These are phyloP conservation scores for Neofusicoccum laricinum DNA, from an alignment of 2,329 filamentous ascomycete species.

Conservation along the genomic window DNA sequence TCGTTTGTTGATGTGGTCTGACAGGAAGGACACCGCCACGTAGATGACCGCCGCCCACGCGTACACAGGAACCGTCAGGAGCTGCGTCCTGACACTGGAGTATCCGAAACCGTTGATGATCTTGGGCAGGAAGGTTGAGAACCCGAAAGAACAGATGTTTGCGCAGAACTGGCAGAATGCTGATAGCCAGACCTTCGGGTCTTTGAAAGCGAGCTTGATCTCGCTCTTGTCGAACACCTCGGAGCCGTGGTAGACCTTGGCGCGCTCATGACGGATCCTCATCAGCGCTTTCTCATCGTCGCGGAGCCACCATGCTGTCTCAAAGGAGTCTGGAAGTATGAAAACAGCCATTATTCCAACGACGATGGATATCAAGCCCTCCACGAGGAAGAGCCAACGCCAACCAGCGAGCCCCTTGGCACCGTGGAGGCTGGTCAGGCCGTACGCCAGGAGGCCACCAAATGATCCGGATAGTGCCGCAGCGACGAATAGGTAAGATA, in stretches of 20 bases:
- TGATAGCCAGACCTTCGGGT: conserved; percentile 75
- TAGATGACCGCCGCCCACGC: conserved; percentile 69
- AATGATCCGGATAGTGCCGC: conserved; percentile 69
- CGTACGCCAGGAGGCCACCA: conserved; percentile 71
- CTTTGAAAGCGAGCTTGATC: conserved; percentile 63
- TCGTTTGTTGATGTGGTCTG: conserved; percentile 64
- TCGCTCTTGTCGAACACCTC: conserved; percentile 60
- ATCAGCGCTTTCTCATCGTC: background rate
- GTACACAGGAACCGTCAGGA: conserved; percentile 77
- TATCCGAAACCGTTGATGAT: conserved; percentile 73
- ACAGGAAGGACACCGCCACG: conserved; percentile 63
- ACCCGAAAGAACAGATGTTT: conserved; percentile 77
- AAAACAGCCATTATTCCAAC: conserved; percentile 54
- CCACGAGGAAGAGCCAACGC: conserved; percentile 67
- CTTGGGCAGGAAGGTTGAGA: conserved; percentile 73
- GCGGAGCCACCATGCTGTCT: conserved; percentile 57
- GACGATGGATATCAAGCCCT: conserved; percentile 53
- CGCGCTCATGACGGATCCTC: background rate
- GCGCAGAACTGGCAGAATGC: conserved; percentile 68
- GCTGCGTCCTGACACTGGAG: conserved; percentile 64
- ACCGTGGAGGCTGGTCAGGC: conserved; percentile 67
- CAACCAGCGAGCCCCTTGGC: conserved; percentile 63
- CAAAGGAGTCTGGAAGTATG: conserved; percentile 50
- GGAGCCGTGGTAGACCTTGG: background rate
- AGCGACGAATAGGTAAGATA: conserved; percentile 70